A percentile compares a stretch with the other conserved stretches of the same genome.
Conservation (phyloP, 495 filamentous ascomycete species). For the Penicillium diatomitis region DNA sequence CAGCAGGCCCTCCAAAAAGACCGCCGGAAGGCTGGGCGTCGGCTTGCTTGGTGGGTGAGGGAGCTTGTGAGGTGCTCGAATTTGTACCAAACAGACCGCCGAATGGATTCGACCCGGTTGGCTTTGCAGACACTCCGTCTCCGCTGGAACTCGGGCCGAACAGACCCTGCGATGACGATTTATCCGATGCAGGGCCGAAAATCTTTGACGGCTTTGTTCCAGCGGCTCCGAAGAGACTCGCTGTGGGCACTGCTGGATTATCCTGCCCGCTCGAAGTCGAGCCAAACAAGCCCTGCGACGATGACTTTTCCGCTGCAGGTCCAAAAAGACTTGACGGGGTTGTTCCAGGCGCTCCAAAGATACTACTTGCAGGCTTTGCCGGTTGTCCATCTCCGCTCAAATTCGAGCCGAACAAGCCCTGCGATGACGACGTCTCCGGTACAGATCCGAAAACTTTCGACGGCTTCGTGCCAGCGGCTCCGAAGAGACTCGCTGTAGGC, state of each 20-base stretch:
- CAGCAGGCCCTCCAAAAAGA: constrained; percentile 6
- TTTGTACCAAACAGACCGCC: background rate
- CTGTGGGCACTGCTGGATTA: background rate
- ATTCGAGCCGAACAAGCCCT: no score
- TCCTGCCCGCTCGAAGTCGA: constrained; percentile 2
- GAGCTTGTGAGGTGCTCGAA: background rate
- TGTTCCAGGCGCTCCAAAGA: background rate
- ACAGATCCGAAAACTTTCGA: no score
- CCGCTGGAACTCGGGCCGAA: constrained; percentile 3
- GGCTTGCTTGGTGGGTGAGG: background rate
- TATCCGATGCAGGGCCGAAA: background rate
- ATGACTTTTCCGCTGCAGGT: background rate
- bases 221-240: background rate
- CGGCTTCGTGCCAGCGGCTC: no score
- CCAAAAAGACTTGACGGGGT: background rate
- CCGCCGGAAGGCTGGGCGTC: constrained; percentile 4
- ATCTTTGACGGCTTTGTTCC: background rate
- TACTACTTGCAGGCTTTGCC: no score
- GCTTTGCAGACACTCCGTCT: background rate
- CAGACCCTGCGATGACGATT: background rate
- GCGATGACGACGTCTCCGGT: no score
- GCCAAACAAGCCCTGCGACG: background rate
- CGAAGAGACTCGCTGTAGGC: background rate
- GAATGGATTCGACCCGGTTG: background rate
- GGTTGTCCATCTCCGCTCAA: no score